Conservation (phyloP, 73 alveolate species). For the Chromera velia region DNA sequence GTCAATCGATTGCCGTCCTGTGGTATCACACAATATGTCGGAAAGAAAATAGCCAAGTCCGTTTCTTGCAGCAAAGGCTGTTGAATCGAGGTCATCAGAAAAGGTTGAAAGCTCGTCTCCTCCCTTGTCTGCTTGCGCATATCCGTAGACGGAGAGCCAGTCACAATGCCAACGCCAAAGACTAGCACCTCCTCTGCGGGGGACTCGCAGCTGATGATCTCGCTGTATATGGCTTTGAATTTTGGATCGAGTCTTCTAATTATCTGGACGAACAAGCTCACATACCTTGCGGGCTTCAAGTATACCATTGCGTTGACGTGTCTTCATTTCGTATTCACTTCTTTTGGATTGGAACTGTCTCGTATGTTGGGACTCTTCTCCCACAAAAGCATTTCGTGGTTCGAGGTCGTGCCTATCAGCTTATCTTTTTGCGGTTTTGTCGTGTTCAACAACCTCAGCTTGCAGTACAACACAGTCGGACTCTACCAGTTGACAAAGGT, state of each 20-base stretch:
- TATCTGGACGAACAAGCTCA: neutral
- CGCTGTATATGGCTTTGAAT: neutral
- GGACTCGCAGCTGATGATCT: neutral
- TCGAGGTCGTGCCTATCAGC: neutral
- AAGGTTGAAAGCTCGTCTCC: too few relatives aligned
- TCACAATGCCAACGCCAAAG: too few relatives aligned
- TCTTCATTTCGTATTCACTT: neutral
- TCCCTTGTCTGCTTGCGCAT: too few relatives aligned
- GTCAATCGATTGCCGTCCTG: too few relatives aligned
- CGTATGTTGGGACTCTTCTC: neutral
- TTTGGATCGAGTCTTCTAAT: neutral
- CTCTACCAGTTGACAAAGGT: neutral
- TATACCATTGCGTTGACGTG: neutral
- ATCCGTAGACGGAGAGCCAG: too few relatives aligned
- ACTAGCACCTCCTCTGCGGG: too few relatives aligned
- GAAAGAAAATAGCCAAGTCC: too few relatives aligned
- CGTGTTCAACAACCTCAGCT: neutral
- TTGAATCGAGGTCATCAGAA: too few relatives aligned
- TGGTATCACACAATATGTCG: too few relatives aligned
- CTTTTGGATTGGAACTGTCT: neutral
- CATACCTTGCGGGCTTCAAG: neutral
- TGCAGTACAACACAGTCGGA: neutral
- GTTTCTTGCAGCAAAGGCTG: too few relatives aligned
- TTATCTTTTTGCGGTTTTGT: neutral
- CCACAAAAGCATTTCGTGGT: neutral